Percentiles rank a stretch among this genome's conserved stretches.
These are phyloP conservation scores for Rhododendron williamsianum DNA, from an alignment of 148 eudicot species.

Conservation along the genomic window DNA sequence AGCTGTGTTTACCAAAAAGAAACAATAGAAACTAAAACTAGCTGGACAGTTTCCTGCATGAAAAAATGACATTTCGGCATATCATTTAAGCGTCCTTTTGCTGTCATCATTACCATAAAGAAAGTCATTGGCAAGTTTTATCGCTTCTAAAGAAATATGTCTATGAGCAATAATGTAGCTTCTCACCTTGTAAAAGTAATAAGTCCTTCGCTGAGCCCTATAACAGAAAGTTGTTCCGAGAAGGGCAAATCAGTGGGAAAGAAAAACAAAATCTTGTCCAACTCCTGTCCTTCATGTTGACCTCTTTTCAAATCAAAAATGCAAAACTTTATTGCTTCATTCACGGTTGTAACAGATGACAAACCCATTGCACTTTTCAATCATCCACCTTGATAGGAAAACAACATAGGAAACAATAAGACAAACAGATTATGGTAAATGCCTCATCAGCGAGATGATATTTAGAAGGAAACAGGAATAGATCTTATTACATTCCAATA, in stretches of 20 bases:
- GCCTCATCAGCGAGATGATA: neutral
- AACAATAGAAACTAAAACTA: neutral
- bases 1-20: constrained; percentile 2
- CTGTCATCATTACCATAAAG: neutral
- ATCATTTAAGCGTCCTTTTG: neutral
- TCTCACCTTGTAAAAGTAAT: constrained; percentile 86
- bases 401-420: constrained; percentile 8
- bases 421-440: neutral
- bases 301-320: constrained; percentile 89
- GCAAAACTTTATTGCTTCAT: constrained; percentile 65
- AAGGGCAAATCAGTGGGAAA: constrained; percentile 72
- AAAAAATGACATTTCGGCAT: neutral
- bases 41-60: neutral
- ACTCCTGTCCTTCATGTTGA: constrained; percentile 83
- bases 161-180: neutral
- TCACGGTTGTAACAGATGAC: constrained; percentile 39
- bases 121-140: neutral
- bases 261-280: constrained; percentile 80
- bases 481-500: neutral
- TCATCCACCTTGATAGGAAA: constrained; percentile 5
- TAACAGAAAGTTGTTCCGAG: constrained; percentile 70
- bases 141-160: neutral
- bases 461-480: neutral
- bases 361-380: constrained; percentile 49
- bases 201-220: constrained; percentile 94